These are phyloP conservation scores for Spergularia azorica DNA, from an alignment of 179 eudicot genomes.

Conservation along the genomic window DNA sequence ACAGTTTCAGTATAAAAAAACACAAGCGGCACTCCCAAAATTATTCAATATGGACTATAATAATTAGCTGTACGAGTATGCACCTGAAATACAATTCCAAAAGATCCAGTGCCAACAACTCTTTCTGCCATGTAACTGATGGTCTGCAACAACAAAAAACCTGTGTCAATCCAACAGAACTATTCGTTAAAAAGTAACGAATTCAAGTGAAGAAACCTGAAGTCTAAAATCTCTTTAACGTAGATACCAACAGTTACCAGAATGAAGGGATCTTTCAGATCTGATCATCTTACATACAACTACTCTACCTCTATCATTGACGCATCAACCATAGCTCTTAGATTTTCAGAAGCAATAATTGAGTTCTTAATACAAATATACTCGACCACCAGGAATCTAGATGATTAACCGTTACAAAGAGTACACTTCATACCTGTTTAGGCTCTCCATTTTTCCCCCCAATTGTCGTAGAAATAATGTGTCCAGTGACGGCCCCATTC, in stretches of 20 bases:
- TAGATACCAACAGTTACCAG: neutral
- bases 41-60: neutral
- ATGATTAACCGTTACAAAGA: neutral
- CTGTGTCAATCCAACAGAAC: neutral
- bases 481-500: constrained; percentile 68
- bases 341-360: too few relatives aligned
- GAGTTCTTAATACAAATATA: too few relatives aligned
- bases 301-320: too few relatives aligned
- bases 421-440: constrained; percentile 48
- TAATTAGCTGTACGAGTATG: neutral
- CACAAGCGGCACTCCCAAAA: neutral
- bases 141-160: constrained; percentile 48
- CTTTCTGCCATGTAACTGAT: constrained; percentile 96
- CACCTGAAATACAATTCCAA: constrained; percentile 90
- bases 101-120: constrained; percentile 86
- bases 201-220: neutral
- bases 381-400: too few relatives aligned
- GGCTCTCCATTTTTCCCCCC: constrained; percentile 90
- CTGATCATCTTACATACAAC: too few relatives aligned
- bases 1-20: neutral
- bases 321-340: too few relatives aligned
- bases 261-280: too few relatives aligned
- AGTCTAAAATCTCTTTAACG: neutral
- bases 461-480: constrained; percentile 77
- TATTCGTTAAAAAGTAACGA: neutral